Conservation (phyloP, 1,284 basidiomycete species). For the Thecaphora thlaspeos region DNA sequence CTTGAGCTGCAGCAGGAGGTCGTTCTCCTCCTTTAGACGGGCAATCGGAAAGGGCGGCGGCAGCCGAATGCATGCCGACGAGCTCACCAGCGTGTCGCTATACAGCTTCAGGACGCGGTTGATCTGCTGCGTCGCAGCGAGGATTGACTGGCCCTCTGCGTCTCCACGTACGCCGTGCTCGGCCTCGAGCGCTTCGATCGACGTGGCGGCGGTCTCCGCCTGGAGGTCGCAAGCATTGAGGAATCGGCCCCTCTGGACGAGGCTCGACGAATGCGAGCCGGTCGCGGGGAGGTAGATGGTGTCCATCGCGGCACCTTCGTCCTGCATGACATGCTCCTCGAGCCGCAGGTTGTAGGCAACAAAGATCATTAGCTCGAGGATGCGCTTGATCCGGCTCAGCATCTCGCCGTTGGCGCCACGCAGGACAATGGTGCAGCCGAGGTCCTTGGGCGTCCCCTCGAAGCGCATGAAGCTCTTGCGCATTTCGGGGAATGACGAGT, state of each 20-base stretch:
- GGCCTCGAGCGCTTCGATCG: slow-evolving; percentile 3
- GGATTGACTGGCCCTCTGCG: not conserved
- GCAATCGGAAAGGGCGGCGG: slow-evolving; percentile 38
- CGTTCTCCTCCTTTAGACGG: slow-evolving; percentile 38
- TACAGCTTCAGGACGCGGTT: slow-evolving; percentile 36
- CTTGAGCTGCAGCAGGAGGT: slow-evolving; percentile 36
- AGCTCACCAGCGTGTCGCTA: slow-evolving; percentile 41
- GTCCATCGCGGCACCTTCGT: slow-evolving; percentile 63
- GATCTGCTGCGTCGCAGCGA: slow-evolving; percentile 8
- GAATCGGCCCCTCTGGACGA: too few species aligned
- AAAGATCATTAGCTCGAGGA: slow-evolving; percentile 85
- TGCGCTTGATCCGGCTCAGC: slow-evolving; percentile 81
- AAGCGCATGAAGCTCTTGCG: slow-evolving; percentile 97
- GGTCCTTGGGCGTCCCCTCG: slow-evolving; percentile 77
- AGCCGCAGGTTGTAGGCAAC: slow-evolving; percentile 86
- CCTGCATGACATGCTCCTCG: slow-evolving; percentile 91
- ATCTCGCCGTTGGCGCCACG: slow-evolving; percentile 82
- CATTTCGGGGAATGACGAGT: slow-evolving; percentile 81
- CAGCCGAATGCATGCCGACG: slow-evolving; percentile 41
- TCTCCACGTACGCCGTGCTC: slow-evolving; percentile 4
- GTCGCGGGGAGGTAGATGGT: slow-evolving; percentile 19
- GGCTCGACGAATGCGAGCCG: too few species aligned
- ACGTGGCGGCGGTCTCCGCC: too few species aligned
- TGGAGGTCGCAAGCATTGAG: too few species aligned
- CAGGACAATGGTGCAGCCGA: slow-evolving; percentile 89